Percentiles rank a stretch among this genome's conserved stretches.
Conservation (phyloP, 352 stramenopile species). For the Pythium myriotylum region DNA sequence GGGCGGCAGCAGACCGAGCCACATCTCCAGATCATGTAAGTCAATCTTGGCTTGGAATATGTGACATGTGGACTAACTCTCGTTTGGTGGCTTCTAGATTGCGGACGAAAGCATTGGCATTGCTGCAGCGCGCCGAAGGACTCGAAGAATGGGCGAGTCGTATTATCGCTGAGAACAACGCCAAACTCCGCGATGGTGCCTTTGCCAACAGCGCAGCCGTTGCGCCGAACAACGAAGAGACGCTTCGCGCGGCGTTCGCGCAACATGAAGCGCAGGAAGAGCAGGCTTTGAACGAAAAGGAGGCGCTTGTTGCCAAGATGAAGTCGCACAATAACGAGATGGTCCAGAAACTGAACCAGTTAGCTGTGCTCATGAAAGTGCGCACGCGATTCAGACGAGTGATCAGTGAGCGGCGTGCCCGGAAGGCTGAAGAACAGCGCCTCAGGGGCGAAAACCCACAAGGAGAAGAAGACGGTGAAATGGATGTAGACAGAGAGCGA, state of each 20-base stretch:
- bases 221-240: conserved; percentile 24
- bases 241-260: conserved; percentile 47
- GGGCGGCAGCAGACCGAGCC: conserved; percentile 55
- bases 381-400: conserved; percentile 50
- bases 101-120: conserved; percentile 73
- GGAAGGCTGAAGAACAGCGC: conserved; percentile 41
- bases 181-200: background rate
- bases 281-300: conserved; percentile 52
- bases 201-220: background rate
- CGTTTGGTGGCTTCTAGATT: conserved; percentile 32
- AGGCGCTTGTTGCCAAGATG: conserved; percentile 62
- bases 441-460: background rate
- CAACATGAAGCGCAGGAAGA: conserved; percentile 45
- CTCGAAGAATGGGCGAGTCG: conserved; percentile 64
- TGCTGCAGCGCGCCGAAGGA: conserved; percentile 74
- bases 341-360: conserved; percentile 62
- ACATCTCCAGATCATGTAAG: conserved; percentile 76
- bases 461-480: conserved; percentile 1
- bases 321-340: conserved; percentile 63
- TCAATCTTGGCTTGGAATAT: background rate
- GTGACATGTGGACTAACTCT: background rate
- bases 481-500: conserved; percentile 1
- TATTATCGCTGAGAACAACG: conserved; percentile 35
- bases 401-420: conserved; percentile 46
- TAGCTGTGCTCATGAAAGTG: conserved; percentile 61